phyloP scores from a whole-genome alignment of 306 rosid species.

The Malus asiatica region DNA sequence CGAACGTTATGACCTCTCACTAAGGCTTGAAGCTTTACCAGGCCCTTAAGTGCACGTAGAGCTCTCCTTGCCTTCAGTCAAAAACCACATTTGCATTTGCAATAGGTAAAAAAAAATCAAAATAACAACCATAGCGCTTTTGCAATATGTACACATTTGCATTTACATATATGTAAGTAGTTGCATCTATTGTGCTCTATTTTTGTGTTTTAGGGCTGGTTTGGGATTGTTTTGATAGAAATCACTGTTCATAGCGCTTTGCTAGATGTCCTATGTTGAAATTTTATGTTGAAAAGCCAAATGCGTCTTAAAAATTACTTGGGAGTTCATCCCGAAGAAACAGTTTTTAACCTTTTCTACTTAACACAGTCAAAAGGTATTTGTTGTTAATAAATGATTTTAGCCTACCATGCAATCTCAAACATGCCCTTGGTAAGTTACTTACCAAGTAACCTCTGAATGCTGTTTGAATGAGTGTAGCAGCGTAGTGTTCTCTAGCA shows the following conservation, averaged over 20 bases:
- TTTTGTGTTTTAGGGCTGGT: not conserved
- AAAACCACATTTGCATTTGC: not conserved
- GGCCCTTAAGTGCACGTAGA: conserved; percentile 26
- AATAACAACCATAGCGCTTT: not conserved
- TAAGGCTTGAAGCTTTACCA: conserved; percentile 32
- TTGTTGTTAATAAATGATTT: too few relatives aligned
- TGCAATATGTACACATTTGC: too few relatives aligned
- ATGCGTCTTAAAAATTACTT: not conserved
- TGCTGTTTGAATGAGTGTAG: conserved; percentile 26
- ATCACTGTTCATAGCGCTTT: not conserved
- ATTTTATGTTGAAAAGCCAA: not conserved
- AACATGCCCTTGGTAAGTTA: not conserved
- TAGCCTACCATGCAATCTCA: too few relatives aligned
- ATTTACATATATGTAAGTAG: not conserved
- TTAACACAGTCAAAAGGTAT: too few relatives aligned
- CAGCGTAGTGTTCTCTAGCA: conserved; percentile 9
- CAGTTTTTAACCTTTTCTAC: not conserved
- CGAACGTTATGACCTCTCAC: conserved; percentile 28
- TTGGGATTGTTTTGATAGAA: not conserved
- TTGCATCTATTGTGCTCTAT: not conserved
- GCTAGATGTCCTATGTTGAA: not conserved
- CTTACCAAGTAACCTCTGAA: conserved; percentile 33
- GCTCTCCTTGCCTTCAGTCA: conserved; percentile 30
- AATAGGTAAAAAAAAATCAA: not conserved
- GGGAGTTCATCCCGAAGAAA: not conserved